A percentile compares a stretch with the other conserved stretches of the same genome.
phyloP scores from a whole-genome alignment of 2,329 filamentous ascomycete genomes.

The Colletotrichum sp. region DNA sequence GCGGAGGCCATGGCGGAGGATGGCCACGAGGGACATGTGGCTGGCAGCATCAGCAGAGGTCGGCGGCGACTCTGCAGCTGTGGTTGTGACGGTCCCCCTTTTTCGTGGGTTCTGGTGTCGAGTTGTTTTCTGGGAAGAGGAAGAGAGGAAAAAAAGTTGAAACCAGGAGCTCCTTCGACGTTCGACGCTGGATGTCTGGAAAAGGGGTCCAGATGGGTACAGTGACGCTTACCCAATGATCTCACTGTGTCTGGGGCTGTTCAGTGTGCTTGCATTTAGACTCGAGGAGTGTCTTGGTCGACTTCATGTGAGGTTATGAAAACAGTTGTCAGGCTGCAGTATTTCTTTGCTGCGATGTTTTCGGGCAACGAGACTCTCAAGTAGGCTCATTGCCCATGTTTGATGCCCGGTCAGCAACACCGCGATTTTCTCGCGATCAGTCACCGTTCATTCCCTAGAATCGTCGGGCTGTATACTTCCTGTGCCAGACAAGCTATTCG shows the following conservation, averaged over 20 bases:
- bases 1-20: conserved; percentile 62
- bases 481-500: too few species aligned
- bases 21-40: conserved; percentile 59
- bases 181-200: not conserved
- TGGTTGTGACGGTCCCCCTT: not conserved
- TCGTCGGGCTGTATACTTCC: too few species aligned
- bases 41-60: conserved; percentile 14
- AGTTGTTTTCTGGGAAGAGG: not conserved
- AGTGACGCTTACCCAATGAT: not conserved
- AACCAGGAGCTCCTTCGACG: not conserved
- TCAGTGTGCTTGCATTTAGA: not conserved
- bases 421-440: too few species aligned
- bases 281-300: not conserved
- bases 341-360: not conserved
- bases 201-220: conserved; percentile 16
- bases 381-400: not conserved
- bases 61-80: conserved; percentile 14
- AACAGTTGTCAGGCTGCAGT: not conserved
- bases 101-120: not conserved
- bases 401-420: too few species aligned
- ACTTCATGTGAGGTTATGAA: not conserved
- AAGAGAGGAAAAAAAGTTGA: not conserved
- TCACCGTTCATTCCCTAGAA: too few species aligned
- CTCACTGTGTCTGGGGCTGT: not conserved
- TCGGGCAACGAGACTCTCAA: not conserved